These are phyloP conservation scores for Erythrobasidium hasegawianum DNA, from an alignment of 1,284 basidiomycete genomes.

Conservation along the genomic window DNA sequence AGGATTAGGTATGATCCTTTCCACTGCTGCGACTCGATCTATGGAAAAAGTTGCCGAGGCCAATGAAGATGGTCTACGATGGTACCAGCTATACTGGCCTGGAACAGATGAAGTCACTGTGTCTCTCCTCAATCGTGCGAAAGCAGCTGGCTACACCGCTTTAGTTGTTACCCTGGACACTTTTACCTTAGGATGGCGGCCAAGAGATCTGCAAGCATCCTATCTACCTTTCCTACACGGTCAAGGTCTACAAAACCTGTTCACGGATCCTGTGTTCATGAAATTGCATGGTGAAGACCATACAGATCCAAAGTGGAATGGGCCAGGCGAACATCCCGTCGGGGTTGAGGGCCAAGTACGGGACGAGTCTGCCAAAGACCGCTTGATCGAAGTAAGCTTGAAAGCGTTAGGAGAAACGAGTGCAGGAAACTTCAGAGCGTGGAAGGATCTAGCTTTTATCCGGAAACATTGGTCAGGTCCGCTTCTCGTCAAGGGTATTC, in stretches of 20 bases:
- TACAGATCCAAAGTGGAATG: slow-evolving; percentile 53
- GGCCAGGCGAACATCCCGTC: slow-evolving; percentile 21
- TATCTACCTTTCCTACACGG: slow-evolving; percentile 45
- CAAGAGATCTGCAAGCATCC: slow-evolving; percentile 28
- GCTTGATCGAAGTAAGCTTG: slow-evolving; percentile 16
- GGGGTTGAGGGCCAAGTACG: slow-evolving; percentile 28
- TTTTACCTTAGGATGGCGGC: slow-evolving; percentile 59
- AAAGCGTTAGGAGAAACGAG: slow-evolving; percentile 25
- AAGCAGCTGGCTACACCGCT: slow-evolving; percentile 55
- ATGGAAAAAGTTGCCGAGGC: slow-evolving; percentile 69
- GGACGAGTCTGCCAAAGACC: slow-evolving; percentile 18
- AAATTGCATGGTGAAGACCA: slow-evolving; percentile 52
- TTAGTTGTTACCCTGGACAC: slow-evolving; percentile 59
- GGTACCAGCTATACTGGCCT: slow-evolving; percentile 73
- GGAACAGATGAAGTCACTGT: slow-evolving; percentile 57
- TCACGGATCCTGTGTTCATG: slow-evolving; percentile 62
- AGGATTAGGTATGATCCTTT: slow-evolving; percentile 26
- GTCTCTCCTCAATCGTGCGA: slow-evolving; percentile 55
- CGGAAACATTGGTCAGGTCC: slow-evolving; percentile 57
- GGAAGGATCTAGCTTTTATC: slow-evolving; percentile 37
- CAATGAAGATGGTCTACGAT: slow-evolving; percentile 59
- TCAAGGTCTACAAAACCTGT: slow-evolving; percentile 55
- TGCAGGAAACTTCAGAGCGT: slow-evolving; percentile 31
- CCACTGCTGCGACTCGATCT: slow-evolving; percentile 28
- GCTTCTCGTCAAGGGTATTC: slow-evolving; percentile 57